Base-by-base conservation (phyloP, 2,329 filamentous ascomycete species). In the Fusarium domesticum region DNA sequence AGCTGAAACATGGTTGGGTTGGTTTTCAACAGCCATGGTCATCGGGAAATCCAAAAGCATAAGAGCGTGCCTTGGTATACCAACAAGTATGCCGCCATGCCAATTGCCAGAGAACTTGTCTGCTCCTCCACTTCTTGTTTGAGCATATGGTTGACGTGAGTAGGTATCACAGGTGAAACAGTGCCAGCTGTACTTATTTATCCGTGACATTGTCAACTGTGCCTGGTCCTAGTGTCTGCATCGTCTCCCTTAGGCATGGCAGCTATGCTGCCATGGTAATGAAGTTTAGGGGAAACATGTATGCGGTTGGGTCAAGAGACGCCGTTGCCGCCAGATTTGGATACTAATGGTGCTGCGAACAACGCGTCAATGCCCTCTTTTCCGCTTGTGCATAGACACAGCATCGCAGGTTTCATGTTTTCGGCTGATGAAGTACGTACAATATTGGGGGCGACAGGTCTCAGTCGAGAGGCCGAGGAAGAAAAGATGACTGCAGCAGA, bases 261-360 rank as follows among this genome's bases (percentile, higher is more conserved):
- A n/a, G n/a, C n/a, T n/a, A n/a, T n/a, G n/a, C n/a, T n/a, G n/a
- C n/a, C n/a, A n/a, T n/a, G n/a, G n/a, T n/a, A n/a, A n/a, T n/a
- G n/a, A n/a, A n/a, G n/a, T n/a, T n/a, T n/a, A n/a, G n/a, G n/a
- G n/a, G n/a, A n/a, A n/a, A 8, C 23, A 28, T 28, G 14, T 28
- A 61, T 65, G 61, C 64, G 62, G 73, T 76, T 76, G 74, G 74
- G 73, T 69, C 74, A 59, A 64, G 68, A 72, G 65, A 65, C 70
- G 67, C 68, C 64, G 47, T 67, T 69, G 59, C 69, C 68, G 67
- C 70, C 54, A 67, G 62, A 64, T 63, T 35, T 65, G 63, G 62
- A 62, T 64, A 57, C 58, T 53, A 61, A 56, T 47, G 60, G 60
- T n/a, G n/a, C n/a, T n/a, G 54, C 50, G 59, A 64, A 77, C 74